Evolutionary conservation across 1,284 basidiomycete genomes (phyloP).

Genomic region (Apiotrichum brassicae): DNA sequence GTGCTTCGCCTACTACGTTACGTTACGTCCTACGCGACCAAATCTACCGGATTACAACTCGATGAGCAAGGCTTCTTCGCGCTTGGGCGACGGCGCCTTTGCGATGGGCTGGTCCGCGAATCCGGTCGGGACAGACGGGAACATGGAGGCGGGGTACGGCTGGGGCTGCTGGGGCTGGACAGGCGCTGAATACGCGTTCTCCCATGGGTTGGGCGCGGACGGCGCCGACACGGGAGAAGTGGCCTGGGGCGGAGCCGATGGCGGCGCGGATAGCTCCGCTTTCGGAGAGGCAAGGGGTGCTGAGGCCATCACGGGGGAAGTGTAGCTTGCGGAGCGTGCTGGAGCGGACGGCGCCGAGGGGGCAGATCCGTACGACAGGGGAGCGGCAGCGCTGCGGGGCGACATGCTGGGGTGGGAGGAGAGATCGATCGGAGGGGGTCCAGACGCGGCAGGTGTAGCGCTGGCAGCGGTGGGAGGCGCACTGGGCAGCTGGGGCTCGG

Average conservation of each 20-base stretch:
- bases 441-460: constrained; percentile 2
- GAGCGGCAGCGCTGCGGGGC: constrained; percentile 26
- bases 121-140: constrained; percentile 37
- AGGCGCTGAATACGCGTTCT: not conserved
- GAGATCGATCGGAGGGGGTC: constrained; percentile 25
- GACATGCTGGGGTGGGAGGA: constrained; percentile 25
- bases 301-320: not conserved
- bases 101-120: constrained; percentile 59
- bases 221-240: not conserved
- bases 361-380: constrained; percentile 30
- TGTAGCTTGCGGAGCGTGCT: constrained; percentile 3
- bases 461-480: not conserved
- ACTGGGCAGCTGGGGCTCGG: constrained; percentile 3
- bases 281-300: constrained; percentile 1
- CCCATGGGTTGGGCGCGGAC: not conserved
- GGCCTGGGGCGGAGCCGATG: not conserved
- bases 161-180: constrained; percentile 13
- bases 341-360: constrained; percentile 5
- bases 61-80: constrained; percentile 78
- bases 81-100: constrained; percentile 52
- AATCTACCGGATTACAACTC: constrained; percentile 28
- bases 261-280: not conserved
- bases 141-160: constrained; percentile 14
- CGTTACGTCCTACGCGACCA: not conserved
- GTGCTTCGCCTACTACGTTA: too few relatives aligned